phyloP scores from a whole-genome alignment of 2,329 filamentous ascomycete genomes.

The Fonsecaea multimorphosa region DNA sequence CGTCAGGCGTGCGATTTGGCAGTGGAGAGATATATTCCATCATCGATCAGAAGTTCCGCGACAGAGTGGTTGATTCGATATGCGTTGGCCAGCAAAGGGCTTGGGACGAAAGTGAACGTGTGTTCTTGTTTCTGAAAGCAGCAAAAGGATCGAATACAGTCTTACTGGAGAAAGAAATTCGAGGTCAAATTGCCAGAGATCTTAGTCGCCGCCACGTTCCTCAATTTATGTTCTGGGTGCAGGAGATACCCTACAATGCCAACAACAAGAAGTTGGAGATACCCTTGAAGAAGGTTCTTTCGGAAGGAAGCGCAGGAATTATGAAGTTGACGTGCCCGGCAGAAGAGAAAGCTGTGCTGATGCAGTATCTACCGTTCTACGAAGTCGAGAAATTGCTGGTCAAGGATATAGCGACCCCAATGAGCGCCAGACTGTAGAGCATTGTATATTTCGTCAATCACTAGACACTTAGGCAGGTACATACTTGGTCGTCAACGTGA shows the following conservation, averaged over 20 bases:
- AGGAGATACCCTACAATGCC: conserved; percentile 27
- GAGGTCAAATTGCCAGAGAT: conserved; percentile 67
- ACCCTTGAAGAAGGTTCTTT: conserved; percentile 21
- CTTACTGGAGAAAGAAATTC: conserved; percentile 63
- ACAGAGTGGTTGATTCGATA: conserved; percentile 8
- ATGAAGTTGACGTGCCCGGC: conserved; percentile 6
- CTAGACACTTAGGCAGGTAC: not conserved
- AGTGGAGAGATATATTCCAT: conserved; percentile 81
- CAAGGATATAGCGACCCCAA: not conserved
- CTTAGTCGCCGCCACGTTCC: conserved; percentile 56
- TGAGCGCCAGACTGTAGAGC: conserved; percentile 14
- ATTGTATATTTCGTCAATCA: not conserved
- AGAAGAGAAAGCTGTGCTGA: conserved; percentile 20
- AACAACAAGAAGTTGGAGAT: conserved; percentile 34
- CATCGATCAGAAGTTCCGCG: conserved; percentile 50
- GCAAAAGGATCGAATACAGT: not conserved
- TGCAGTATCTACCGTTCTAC: conserved; percentile 20
- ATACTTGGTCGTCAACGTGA: not conserved
- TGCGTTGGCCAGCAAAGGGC: conserved; percentile 20
- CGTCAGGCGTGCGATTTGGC: conserved; percentile 77
- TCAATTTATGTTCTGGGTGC: conserved; percentile 24
- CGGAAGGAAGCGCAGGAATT: conserved; percentile 7
- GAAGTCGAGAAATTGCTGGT: conserved; percentile 19
- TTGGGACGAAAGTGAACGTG: conserved; percentile 24
- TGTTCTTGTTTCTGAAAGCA: conserved; percentile 31